Base-by-base conservation (phyloP, 305 asterid genomes). In the Nicotiana rustica region DNA sequence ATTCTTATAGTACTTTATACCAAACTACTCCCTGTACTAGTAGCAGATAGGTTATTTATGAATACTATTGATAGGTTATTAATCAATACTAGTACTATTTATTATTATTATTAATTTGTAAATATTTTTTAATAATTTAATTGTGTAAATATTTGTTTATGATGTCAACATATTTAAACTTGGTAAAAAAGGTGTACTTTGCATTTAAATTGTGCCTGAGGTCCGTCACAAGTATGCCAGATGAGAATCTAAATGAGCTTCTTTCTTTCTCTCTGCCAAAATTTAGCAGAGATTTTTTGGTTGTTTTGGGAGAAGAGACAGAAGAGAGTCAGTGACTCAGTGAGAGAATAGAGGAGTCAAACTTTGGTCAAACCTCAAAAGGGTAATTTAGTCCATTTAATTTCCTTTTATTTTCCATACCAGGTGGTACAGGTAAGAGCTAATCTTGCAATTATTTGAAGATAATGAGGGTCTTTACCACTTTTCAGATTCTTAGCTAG, bases 271-370 rank as follows among this genome's bases (percentile, higher is more conserved):
- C 79, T 31, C 83, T 81, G 52, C 68, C 83, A 67, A 6, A 81
- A 55, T 81, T 71, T 81, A 81, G 77, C 66, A 52, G 76, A 25
- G 35, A 31, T 59, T 33, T 79, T 81, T 62, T 82, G 64, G 49
- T 69, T 68, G 13, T 29, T 52, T 66, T 59, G 44, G 86, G 84
- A 83, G 87, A 77, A 81, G 87, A 81, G 89, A 82, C 86, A 84
- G 87, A 52, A 52, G 65, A 29, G 66, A 80, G 14, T 82, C 82
- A 70, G 84, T 70, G 35, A 5, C 14, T 71, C 41, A 71, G 49
- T 86, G 90, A 85, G 89, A 87, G 87, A 91, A 92, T 90, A 90
- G 96, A 92, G 91, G 93, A 90, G 95, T 90, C 97, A 92, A 89
- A 88, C 78, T 78, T 52, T 35, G 88, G 87, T 85, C 85, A 90